Base-by-base conservation (phyloP, 179 eudicot genomes). In the Vitellaria paradoxa region DNA sequence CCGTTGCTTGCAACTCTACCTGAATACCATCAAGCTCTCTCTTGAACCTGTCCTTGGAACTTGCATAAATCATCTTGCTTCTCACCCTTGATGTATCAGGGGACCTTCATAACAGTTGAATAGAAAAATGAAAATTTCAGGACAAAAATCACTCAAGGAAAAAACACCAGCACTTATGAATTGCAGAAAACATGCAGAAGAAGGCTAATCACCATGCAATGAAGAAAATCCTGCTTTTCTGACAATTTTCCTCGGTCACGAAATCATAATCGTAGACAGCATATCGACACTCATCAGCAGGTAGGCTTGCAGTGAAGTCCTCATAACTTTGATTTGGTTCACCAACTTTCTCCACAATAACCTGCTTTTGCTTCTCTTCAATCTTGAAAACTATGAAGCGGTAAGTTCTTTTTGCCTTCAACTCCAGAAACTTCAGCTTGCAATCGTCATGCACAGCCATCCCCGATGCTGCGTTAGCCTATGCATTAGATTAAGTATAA, bases 11-110 rank as follows among this genome's bases (percentile, higher is more conserved):
- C 78, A 76, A 76, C 59, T 80, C 83, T 24, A 80, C 75, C 61
- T 80, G 83, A 63, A 80, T 80, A 26, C 83, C 83, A 70, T 80
- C 83, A 17, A 80, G 79, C 76, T 80, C 83, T 76, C 83, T 75
- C 83, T 80, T 80, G 83, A 80, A 80, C 63, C 83, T 70, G 47
- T 80, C 83, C 76, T 80, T 80, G 49, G 83, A 80, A 76, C 78
- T 76, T 30, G 76, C 76, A 57, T 73, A 73, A 52, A 78, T 71
- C 81, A 78, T 78, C 81, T 79, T 82, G 82, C 80, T 82, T 69
- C 85, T 79, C 49, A 82, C 85, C 66, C 79, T 75, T 65, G 85
- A 65, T 57, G 82, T 63, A 53, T 82, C 85, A 20, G 85, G 85
- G 3, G 74, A 82, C 85, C 85, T 82, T 70, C 63, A 79, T 37